Percentiles rank a stretch among this genome's conserved stretches.
phyloP scores from a whole-genome alignment of 345 rosid genomes.

The Gossypium australe region DNA sequence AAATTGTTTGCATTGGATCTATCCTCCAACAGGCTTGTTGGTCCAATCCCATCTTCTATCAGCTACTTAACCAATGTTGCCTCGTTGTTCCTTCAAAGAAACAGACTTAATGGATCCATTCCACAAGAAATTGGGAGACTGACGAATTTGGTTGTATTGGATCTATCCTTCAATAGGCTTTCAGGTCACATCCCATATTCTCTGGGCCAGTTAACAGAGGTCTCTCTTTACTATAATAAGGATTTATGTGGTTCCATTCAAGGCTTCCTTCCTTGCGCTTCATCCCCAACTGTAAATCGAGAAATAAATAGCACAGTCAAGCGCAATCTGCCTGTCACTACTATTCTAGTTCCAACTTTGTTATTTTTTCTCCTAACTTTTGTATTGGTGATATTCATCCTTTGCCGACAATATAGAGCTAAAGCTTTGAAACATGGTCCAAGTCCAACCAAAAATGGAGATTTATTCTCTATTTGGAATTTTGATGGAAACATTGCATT shows the following conservation, averaged over 20 bases:
- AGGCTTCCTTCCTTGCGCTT: too few relatives aligned
- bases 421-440: neutral
- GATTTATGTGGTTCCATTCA: neutral
- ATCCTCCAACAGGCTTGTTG: neutral
- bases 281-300: too few relatives aligned
- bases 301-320: too few relatives aligned
- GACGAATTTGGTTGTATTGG: too few relatives aligned
- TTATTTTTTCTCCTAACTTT: neutral
- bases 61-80: neutral
- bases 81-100: accelerated
- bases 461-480: constrained; percentile 8
- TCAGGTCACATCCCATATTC: too few relatives aligned
- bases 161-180: too few relatives aligned
- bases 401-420: neutral
- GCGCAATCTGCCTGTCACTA: too few relatives aligned
- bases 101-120: neutral
- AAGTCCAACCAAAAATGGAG: neutral
- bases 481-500: constrained; percentile 16
- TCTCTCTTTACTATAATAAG: neutral
- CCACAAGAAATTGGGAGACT: neutral
- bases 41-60: neutral
- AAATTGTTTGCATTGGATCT: neutral
- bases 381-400: neutral
- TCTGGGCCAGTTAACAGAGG: too few relatives aligned
- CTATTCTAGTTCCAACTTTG: neutral